These are phyloP conservation scores for Yamadazyma phyllophila DNA, from an alignment of 805 yeast genomes.

Conservation along the genomic window DNA sequence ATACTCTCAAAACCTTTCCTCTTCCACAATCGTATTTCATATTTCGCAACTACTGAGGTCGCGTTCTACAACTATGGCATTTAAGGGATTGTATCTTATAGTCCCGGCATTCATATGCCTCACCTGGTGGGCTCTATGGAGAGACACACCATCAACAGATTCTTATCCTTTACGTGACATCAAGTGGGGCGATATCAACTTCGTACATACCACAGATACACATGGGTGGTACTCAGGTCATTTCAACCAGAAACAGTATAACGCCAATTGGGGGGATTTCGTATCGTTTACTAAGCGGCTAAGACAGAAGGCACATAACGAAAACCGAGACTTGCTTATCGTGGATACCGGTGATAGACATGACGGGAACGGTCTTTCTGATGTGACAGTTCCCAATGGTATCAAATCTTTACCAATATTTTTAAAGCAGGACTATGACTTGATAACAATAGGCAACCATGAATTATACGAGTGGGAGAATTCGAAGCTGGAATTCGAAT, in stretches of 20 bases:
- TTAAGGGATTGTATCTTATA: no score
- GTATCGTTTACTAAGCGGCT: conserved; percentile 62
- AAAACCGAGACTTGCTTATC: conserved; percentile 62
- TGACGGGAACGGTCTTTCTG: conserved; percentile 91
- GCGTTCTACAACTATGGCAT: background rate
- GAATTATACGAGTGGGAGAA: conserved; percentile 73
- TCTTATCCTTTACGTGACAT: conserved; percentile 42
- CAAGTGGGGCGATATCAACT: conserved; percentile 70
- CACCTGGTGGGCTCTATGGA: background rate
- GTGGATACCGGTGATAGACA: conserved; percentile 92
- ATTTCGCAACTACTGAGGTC: background rate
- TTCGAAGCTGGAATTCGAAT: conserved; percentile 62
- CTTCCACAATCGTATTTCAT: no score
- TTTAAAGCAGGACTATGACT: conserved; percentile 64
- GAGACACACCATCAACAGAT: background rate
- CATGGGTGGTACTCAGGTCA: conserved; percentile 98
- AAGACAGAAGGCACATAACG: conserved; percentile 38
- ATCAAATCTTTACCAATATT: conserved; percentile 59
- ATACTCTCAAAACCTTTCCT: no score
- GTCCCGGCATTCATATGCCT: no score
- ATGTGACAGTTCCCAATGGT: conserved; percentile 76
- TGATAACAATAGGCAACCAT: conserved; percentile 87
- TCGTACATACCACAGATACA: conserved; percentile 93
- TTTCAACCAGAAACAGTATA: conserved; percentile 67
- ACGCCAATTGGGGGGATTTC: conserved; percentile 93